These are phyloP conservation scores for Grosmannia huntii DNA, from an alignment of 2,329 filamentous ascomycete genomes.

Conservation along the genomic window DNA sequence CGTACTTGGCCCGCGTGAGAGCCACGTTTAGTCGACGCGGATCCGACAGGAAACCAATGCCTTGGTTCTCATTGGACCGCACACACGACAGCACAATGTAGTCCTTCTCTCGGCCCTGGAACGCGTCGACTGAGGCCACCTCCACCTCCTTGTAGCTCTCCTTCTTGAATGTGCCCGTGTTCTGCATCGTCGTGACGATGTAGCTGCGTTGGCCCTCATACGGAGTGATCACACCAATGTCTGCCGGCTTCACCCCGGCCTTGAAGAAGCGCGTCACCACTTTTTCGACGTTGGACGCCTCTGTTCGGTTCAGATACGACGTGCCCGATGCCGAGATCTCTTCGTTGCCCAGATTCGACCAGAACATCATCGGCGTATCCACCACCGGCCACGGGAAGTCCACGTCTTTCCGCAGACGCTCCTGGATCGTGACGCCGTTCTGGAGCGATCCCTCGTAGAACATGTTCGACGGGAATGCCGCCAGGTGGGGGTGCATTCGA, in stretches of 20 bases:
- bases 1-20: constrained; percentile 91
- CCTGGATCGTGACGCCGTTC: constrained; percentile 84
- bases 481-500: constrained; percentile 96
- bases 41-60: constrained; percentile 96
- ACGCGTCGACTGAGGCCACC: constrained; percentile 94
- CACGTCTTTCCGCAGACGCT: constrained; percentile 80
- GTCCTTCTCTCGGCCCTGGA: constrained; percentile 97
- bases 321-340: constrained; percentile 97
- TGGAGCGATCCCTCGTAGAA: constrained; percentile 97
- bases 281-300: constrained; percentile 96
- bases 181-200: constrained; percentile 98
- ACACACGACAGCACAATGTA: constrained; percentile 98
- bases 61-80: constrained; percentile 96
- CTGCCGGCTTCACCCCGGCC: constrained; percentile 82
- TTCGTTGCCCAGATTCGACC: constrained; percentile 94
- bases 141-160: constrained; percentile 98
- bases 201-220: constrained; percentile 98
- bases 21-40: constrained; percentile 95
- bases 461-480: constrained; percentile 98
- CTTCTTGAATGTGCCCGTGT: constrained; percentile 93
- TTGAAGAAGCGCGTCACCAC: constrained; percentile 98
- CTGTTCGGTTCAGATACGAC: constrained; percentile 94
- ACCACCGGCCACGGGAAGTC: constrained; percentile 96
- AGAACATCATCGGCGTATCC: constrained; percentile 99
- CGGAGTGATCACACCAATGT: constrained; percentile 96